Evolutionary conservation across 2,329 filamentous ascomycete species (phyloP).

Genomic region (Monilinia aucupariae): DNA sequence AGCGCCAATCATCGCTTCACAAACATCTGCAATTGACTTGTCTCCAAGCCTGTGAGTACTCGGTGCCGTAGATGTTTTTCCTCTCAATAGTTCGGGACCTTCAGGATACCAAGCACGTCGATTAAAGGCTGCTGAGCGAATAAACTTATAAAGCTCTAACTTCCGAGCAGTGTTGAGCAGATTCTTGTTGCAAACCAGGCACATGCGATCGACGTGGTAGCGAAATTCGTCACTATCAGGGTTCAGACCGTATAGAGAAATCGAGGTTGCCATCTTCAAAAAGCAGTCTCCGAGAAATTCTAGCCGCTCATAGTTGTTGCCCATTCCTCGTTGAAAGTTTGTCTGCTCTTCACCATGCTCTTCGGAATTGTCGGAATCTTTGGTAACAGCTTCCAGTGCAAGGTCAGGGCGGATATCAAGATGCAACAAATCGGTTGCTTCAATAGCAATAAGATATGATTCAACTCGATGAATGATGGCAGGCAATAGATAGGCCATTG

Average conservation of each 20-base stretch:
- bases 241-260: constrained; percentile 72
- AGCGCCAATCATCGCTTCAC: constrained; percentile 88
- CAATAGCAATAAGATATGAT: constrained; percentile 70
- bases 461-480: constrained; percentile 82
- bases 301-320: constrained; percentile 87
- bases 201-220: constrained; percentile 87
- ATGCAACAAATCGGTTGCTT: constrained; percentile 62
- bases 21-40: constrained; percentile 91
- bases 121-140: constrained; percentile 78
- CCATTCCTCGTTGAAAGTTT: constrained; percentile 80
- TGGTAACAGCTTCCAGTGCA: constrained; percentile 85
- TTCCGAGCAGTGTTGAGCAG: constrained; percentile 71
- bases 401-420: constrained; percentile 61
- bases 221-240: constrained; percentile 77
- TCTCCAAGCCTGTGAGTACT: constrained; percentile 66
- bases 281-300: constrained; percentile 94
- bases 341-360: constrained; percentile 63
- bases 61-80: constrained; percentile 57
- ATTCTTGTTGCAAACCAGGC: constrained; percentile 85
- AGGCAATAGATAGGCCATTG: constrained; percentile 71
- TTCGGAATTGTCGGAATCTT: constrained; percentile 80
- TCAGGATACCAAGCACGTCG: constrained; percentile 80
- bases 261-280: constrained; percentile 91
- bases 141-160: constrained; percentile 63
- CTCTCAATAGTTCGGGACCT: constrained; percentile 65